phyloP scores from a whole-genome alignment of 352 stramenopile species.

The Pythium oligandrum region DNA sequence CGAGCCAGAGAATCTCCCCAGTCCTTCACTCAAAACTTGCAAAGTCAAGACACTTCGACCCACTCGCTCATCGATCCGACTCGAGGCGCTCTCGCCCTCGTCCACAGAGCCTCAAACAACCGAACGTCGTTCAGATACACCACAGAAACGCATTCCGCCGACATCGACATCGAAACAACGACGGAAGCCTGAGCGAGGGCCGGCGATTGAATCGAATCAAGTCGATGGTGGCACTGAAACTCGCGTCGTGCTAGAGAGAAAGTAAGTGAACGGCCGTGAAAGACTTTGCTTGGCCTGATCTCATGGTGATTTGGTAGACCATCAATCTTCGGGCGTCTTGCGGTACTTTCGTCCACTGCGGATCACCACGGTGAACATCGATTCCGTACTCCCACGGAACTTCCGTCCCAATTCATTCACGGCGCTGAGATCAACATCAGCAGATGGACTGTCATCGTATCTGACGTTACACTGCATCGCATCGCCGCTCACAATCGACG shows the following conservation, averaged over 20 bases:
- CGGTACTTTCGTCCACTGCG: no score
- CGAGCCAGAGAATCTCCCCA: no score
- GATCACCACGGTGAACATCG: conserved; percentile 10
- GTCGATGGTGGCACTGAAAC: not conserved
- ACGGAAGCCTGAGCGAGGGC: not conserved
- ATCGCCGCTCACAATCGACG: conserved; percentile 61
- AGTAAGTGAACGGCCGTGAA: no score
- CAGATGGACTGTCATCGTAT: conserved; percentile 68
- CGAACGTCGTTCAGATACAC: conserved; percentile 3
- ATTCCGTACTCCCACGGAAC: conserved; percentile 25
- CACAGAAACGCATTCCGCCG: no score
- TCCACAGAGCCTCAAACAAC: not conserved
- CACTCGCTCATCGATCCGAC: conserved; percentile 12
- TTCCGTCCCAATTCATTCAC: conserved; percentile 67
- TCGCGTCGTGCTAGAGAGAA: no score
- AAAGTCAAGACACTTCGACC: conserved; percentile 9
- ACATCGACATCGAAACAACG: not conserved
- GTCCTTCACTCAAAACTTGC: not conserved
- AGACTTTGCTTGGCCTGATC: no score
- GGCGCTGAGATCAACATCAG: conserved; percentile 40
- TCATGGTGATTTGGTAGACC: no score
- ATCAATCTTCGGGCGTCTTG: no score
- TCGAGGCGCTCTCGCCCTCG: conserved; percentile 13
- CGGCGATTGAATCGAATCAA: not conserved
- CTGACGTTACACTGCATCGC: conserved; percentile 50